Evolutionary conservation across 345 rosid genomes (phyloP).

Genomic region (Angophora floribunda): DNA sequence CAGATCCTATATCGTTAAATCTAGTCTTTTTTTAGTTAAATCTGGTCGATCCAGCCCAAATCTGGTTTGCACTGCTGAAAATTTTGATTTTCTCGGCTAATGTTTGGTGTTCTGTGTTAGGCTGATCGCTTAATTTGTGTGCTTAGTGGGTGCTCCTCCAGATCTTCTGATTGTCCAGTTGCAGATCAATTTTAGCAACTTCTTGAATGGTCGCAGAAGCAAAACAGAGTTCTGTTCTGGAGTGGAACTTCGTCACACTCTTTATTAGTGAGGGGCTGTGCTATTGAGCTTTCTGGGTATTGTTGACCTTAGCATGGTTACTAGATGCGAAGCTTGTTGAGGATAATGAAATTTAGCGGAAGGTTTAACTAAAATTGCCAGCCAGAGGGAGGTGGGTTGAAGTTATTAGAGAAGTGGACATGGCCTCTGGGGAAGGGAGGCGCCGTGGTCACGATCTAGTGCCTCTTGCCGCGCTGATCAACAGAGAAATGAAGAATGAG

Average conservation of each 20-base stretch:
- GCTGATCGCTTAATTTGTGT: not conserved
- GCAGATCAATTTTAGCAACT: not conserved
- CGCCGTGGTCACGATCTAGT: conserved; percentile 42
- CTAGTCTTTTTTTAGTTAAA: not conserved
- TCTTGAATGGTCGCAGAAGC: not conserved
- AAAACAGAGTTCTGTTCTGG: not conserved
- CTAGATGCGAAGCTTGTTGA: not conserved
- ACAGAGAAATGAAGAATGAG: conserved; percentile 55
- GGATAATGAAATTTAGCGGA: not conserved
- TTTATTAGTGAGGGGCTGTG: not conserved
- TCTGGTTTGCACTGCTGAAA: not conserved
- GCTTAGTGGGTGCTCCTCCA: not conserved
- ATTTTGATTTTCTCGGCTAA: not conserved
- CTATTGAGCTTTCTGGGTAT: not conserved
- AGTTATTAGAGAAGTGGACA: conserved; percentile 4
- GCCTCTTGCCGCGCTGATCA: conserved; percentile 73
- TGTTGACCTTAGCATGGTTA: not conserved
- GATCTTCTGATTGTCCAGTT: not conserved
- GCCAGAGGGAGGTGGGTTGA: not conserved
- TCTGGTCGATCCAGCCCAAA: not conserved
- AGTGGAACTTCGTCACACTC: not conserved
- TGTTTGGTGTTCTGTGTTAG: not conserved
- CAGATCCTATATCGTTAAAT: not conserved
- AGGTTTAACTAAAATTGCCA: not conserved
- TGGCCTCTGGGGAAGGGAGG: conserved; percentile 66